Evolutionary conservation across 805 yeast genomes (phyloP).

Genomic region (Starmerella davenportii): DNA sequence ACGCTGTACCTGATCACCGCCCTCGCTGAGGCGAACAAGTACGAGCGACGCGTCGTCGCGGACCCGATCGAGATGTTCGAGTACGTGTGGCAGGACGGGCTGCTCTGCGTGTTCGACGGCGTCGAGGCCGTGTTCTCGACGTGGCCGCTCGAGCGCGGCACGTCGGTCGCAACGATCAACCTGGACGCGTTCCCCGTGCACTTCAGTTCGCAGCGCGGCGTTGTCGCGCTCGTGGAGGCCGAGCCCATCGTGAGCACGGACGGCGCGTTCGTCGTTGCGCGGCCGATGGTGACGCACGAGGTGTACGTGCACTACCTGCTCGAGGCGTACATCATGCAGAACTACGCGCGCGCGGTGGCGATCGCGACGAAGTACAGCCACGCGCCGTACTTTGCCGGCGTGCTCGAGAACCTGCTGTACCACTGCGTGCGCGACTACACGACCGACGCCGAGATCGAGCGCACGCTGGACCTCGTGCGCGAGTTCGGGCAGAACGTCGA

Average conservation of each 20-base stretch:
- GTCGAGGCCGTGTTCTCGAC: constrained; percentile 14
- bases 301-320: constrained; percentile 22
- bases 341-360: constrained; percentile 11
- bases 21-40: constrained; percentile 10
- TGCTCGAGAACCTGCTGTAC: constrained; percentile 27
- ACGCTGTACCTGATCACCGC: constrained; percentile 19
- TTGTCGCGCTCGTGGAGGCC: constrained; percentile 33
- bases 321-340: constrained; percentile 17
- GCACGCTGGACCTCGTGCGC: constrained; percentile 19
- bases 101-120: constrained; percentile 29
- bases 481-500: constrained; percentile 21
- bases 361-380: constrained; percentile 20
- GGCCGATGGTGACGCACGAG: constrained; percentile 20
- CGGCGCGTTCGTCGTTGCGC: constrained; percentile 21
- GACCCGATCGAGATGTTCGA: constrained; percentile 25
- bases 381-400: constrained; percentile 26
- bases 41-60: constrained; percentile 20
- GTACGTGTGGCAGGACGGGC: constrained; percentile 15
- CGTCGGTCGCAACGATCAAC: constrained; percentile 15
- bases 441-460: constrained; percentile 2
- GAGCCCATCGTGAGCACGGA: constrained; percentile 25
- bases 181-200: constrained; percentile 37
- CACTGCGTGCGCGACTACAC: constrained; percentile 14
- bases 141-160: constrained; percentile 3
- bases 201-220: constrained; percentile 30